These are phyloP conservation scores for Plasmodium berghei DNA, from an alignment of 169 alveolate genomes.

Conservation along the genomic window DNA sequence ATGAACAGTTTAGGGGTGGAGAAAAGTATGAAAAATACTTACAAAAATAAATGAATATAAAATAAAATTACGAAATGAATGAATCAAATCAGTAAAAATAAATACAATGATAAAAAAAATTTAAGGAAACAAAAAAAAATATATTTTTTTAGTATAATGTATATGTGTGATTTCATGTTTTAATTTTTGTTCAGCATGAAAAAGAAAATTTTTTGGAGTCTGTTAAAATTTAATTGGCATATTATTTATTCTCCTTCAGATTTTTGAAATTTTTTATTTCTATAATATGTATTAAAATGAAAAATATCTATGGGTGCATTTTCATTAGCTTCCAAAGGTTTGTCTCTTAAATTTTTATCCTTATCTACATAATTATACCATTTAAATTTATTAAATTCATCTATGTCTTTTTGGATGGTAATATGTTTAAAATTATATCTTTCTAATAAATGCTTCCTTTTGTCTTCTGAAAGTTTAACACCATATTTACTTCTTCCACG, in stretches of 20 bases:
- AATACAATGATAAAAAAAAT: too few species aligned
- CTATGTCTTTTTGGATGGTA: slow-evolving; percentile 81
- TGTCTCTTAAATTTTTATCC: slow-evolving; percentile 77
- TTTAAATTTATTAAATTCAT: slow-evolving; percentile 77
- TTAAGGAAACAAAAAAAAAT: too few species aligned
- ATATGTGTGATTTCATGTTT: too few species aligned
- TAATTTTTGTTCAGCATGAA: too few species aligned
- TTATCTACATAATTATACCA: slow-evolving; percentile 79
- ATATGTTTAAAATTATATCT: slow-evolving; percentile 75
- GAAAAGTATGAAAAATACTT: too few species aligned
- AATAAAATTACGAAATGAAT: too few species aligned
- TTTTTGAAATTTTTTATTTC: slow-evolving; percentile 69
- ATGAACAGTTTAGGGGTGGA: too few species aligned
- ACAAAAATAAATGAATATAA: too few species aligned
- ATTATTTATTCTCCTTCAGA: neutral
- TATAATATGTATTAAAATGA: slow-evolving; percentile 81
- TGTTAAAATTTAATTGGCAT: too few species aligned
- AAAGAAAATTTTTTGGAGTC: too few species aligned
- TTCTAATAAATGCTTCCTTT: slow-evolving; percentile 78
- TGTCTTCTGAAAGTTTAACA: slow-evolving; percentile 73
- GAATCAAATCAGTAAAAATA: too few species aligned
- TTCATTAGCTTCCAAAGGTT: slow-evolving; percentile 78
- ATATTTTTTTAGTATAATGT: too few species aligned
- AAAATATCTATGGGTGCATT: slow-evolving; percentile 82
- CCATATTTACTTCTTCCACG: slow-evolving; percentile 86